phyloP scores from a whole-genome alignment of 2,329 filamentous ascomycete species.

The Metarhizium robertsii region DNA sequence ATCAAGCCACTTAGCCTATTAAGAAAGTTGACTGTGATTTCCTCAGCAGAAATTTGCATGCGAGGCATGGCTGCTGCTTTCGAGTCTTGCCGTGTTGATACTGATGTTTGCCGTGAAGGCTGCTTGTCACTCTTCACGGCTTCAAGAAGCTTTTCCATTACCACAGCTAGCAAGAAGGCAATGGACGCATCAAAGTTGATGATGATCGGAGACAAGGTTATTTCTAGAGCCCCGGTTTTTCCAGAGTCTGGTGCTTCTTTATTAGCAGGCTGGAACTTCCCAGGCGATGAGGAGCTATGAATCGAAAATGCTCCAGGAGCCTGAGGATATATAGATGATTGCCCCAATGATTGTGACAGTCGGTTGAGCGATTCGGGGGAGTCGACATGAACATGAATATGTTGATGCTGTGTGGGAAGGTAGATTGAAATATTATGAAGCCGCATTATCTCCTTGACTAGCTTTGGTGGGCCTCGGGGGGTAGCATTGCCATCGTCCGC shows the following conservation, averaged over 20 bases:
- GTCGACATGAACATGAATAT: constrained; percentile 26
- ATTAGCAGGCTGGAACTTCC: not conserved
- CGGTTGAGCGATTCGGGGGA: constrained; percentile 18
- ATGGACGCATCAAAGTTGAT: constrained; percentile 48
- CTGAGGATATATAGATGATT: constrained; percentile 35
- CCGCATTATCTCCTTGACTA: constrained; percentile 45
- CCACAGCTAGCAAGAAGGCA: constrained; percentile 43
- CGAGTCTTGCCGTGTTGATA: constrained; percentile 6
- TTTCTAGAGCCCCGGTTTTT: constrained; percentile 27
- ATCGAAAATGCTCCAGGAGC: constrained; percentile 55
- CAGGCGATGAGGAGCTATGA: not conserved
- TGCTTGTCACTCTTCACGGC: constrained; percentile 26
- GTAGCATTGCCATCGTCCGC: constrained; percentile 25
- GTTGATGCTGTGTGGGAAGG: constrained; percentile 39
- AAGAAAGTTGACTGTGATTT: constrained; percentile 46
- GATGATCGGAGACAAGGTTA: constrained; percentile 41
- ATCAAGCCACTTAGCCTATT: constrained; percentile 44
- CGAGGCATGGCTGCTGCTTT: constrained; percentile 18
- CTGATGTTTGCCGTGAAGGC: constrained; percentile 4
- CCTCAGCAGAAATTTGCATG: constrained; percentile 36
- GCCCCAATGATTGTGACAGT: constrained; percentile 22
- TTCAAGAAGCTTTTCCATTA: constrained; percentile 38
- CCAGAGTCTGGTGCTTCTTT: not conserved
- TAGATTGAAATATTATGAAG: constrained; percentile 44
- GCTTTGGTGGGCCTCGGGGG: constrained; percentile 41